Conservation (phyloP, 257 asterid species). For the Solanum chiquidenum region DNA sequence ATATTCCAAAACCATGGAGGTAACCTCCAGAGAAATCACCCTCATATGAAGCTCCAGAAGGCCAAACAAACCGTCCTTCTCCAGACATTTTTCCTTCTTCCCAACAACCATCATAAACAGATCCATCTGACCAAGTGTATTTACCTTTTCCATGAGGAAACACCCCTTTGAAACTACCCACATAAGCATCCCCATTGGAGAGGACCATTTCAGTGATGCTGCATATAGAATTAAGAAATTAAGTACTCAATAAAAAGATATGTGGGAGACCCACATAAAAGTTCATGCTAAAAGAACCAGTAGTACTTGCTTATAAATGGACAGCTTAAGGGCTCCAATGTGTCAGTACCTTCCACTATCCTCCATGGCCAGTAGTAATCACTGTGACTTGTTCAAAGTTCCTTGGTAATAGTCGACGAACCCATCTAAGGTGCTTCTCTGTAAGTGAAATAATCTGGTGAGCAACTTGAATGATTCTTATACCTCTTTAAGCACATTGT, state of each 20-base stretch:
- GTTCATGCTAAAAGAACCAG: background rate
- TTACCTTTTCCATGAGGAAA: constrained; percentile 75
- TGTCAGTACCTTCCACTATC: background rate
- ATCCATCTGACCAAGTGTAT: constrained; percentile 85
- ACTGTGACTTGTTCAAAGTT: background rate
- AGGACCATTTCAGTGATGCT: constrained; percentile 50
- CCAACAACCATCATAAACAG: constrained; percentile 85
- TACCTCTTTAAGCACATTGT: background rate
- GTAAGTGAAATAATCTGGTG: background rate
- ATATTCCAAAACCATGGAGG: constrained; percentile 80
- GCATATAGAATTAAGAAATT: background rate
- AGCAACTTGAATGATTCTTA: background rate
- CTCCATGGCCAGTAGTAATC: background rate
- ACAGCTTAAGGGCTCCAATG: background rate
- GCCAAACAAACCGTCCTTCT: constrained; percentile 73
- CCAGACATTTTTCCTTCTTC: constrained; percentile 88
- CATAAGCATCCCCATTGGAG: constrained; percentile 66
- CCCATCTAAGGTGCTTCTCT: background rate
- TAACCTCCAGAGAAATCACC: constrained; percentile 86
- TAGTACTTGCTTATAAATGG: background rate
- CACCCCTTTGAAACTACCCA: constrained; percentile 43
- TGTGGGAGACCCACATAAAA: background rate
- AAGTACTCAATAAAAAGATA: background rate
- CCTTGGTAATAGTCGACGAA: background rate
- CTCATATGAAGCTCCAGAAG: constrained; percentile 66